Percentiles rank a stretch among this genome's conserved stretches.
phyloP scores from a whole-genome alignment of 257 asterid species.

The Ballota nigra region DNA sequence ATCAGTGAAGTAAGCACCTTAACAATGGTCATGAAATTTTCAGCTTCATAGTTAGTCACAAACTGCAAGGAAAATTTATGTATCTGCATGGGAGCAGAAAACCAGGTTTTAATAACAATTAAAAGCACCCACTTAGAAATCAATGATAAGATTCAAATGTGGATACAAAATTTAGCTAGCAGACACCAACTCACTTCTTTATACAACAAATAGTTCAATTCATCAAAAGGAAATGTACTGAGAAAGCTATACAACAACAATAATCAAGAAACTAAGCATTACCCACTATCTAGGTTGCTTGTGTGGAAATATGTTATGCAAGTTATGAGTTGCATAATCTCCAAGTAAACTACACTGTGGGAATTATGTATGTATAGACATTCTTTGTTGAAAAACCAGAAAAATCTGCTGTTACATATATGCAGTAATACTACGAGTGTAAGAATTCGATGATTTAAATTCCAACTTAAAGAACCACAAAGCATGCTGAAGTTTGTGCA shows the following conservation, averaged over 20 bases:
- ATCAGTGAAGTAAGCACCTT: constrained; percentile 46
- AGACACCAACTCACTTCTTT: neutral
- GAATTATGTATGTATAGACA: neutral
- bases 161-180: constrained; percentile 14
- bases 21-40: constrained; percentile 52
- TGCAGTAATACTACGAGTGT: constrained; percentile 1
- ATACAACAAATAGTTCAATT: constrained; percentile 6
- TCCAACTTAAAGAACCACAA: neutral
- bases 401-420: neutral
- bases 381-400: constrained; percentile 4
- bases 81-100: constrained; percentile 44
- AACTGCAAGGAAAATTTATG: constrained; percentile 75
- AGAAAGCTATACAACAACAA: neutral
- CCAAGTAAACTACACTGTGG: neutral
- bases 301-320: neutral
- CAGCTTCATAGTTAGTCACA: constrained; percentile 44
- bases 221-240: neutral
- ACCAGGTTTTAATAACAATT: neutral
- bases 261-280: neutral
- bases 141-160: neutral
- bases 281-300: neutral
- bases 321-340: neutral
- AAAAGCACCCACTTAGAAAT: neutral
- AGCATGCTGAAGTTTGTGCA: neutral
- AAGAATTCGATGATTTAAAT: neutral